Percentiles rank a stretch among this genome's conserved stretches.
phyloP scores from a whole-genome alignment of 106 monocot genomes.

The Dioscorea alata region DNA sequence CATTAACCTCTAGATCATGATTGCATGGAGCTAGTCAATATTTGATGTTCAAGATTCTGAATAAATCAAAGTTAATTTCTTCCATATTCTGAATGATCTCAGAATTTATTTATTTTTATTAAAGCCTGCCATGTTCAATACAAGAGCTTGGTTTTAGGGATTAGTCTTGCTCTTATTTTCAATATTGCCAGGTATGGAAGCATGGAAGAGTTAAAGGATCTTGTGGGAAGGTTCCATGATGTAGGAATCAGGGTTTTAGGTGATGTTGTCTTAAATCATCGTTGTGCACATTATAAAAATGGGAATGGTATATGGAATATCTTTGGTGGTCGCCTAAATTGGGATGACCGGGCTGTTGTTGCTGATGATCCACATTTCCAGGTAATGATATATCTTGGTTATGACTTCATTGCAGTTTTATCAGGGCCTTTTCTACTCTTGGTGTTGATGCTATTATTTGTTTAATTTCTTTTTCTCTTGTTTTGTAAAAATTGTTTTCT shows the following conservation, averaged over 20 bases:
- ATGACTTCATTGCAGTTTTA: too few relatives aligned
- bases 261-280: conserved; percentile 94
- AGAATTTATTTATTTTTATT: too few relatives aligned
- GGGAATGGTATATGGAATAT: conserved; percentile 89
- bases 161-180: neutral
- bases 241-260: conserved; percentile 86
- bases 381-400: conserved; percentile 24
- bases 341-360: conserved; percentile 94
- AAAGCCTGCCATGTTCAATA: neutral
- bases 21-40: too few relatives aligned
- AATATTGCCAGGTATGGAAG: conserved; percentile 70
- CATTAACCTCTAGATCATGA: too few relatives aligned
- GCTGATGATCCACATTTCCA: conserved; percentile 99
- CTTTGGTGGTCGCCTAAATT: conserved; percentile 85
- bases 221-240: conserved; percentile 69
- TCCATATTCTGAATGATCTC: too few relatives aligned
- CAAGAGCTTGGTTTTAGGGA: neutral
- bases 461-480: neutral
- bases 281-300: conserved; percentile 84
- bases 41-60: too few relatives aligned
- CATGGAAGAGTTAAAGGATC: conserved; percentile 70
- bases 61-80: too few relatives aligned
- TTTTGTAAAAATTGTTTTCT: neutral
- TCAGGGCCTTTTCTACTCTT: neutral
- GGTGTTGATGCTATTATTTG: neutral